Evolutionary conservation across 306 rosid species (phyloP).

Genomic region (Alnus rubra): DNA sequence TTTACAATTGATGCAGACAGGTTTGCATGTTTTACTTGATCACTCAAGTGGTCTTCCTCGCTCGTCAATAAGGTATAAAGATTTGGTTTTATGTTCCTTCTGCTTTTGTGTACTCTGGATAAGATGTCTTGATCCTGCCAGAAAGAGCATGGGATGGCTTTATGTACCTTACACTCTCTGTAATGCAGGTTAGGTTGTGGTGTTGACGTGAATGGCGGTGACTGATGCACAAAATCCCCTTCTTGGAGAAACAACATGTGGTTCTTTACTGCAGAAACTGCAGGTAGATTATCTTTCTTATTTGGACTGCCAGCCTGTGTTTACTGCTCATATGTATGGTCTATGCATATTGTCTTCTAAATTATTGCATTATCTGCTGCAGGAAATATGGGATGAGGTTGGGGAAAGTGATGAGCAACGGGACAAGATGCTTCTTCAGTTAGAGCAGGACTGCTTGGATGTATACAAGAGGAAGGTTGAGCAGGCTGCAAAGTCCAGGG

Average conservation of each 20-base stretch:
- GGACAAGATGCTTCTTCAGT: constrained; percentile 96
- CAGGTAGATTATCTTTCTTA: constrained; percentile 51
- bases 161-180: constrained; percentile 6
- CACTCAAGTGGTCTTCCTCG: constrained; percentile 5
- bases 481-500: constrained; percentile 94
- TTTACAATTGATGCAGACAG: constrained; percentile 2
- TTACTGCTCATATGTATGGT: neutral
- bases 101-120: constrained; percentile 11
- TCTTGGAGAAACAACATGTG: constrained; percentile 75
- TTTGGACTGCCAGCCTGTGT: constrained; percentile 2
- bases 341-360: constrained; percentile 6
- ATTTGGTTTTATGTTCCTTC: constrained; percentile 10
- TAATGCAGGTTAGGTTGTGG: constrained; percentile 50
- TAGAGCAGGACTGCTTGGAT: constrained; percentile 95
- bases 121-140: neutral
- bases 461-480: constrained; percentile 96
- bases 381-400: constrained; percentile 99
- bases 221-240: constrained; percentile 69
- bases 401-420: constrained; percentile 95
- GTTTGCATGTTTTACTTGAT: constrained; percentile 22
- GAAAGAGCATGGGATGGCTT: constrained; percentile 9
- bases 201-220: constrained; percentile 64
- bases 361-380: constrained; percentile 14
- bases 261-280: constrained; percentile 85
- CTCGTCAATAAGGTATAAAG: constrained; percentile 19